Percentiles rank a stretch among this genome's conserved stretches.
Evolutionary conservation across 805 yeast genomes (phyloP).

Genomic region (Candida pseudofarinosa): DNA sequence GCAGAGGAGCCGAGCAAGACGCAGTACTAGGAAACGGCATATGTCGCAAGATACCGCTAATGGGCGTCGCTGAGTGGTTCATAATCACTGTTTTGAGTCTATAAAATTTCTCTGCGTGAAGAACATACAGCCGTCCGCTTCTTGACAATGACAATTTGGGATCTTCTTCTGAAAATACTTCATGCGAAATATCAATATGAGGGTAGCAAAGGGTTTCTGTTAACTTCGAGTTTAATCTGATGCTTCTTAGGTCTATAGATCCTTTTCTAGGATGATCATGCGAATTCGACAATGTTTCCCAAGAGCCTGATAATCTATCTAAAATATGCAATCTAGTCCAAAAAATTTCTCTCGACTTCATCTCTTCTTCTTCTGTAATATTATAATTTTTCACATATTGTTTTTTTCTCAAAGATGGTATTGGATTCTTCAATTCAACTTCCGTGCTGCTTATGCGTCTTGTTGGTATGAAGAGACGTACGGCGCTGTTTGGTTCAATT

Average conservation of each 20-base stretch:
- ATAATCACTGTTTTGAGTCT: slow-evolving; percentile 45
- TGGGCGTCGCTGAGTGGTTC: slow-evolving; percentile 40
- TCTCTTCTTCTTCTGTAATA: slow-evolving; percentile 53
- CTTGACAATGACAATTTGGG: slow-evolving; percentile 8
- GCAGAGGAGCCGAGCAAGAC: slow-evolving; percentile 2
- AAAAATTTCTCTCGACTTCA: slow-evolving; percentile 57
- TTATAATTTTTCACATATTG: slow-evolving; percentile 64
- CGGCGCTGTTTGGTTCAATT: slow-evolving; percentile 25
- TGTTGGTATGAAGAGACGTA: slow-evolving; percentile 70
- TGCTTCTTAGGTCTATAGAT: slow-evolving; percentile 58
- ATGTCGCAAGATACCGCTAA: slow-evolving; percentile 59
- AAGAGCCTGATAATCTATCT: slow-evolving; percentile 54
- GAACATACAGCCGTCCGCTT: slow-evolving; percentile 25
- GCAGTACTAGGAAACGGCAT: slow-evolving; percentile 40
- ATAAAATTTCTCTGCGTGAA: slow-evolving; percentile 48
- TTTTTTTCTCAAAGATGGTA: slow-evolving; percentile 68
- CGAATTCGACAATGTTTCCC: slow-evolving; percentile 41
- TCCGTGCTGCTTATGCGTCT: slow-evolving; percentile 46
- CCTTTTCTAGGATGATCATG: slow-evolving; percentile 43
- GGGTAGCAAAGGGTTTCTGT: slow-evolving; percentile 49
- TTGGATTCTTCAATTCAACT: slow-evolving; percentile 43
- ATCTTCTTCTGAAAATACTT: slow-evolving; percentile 13
- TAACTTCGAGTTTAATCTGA: slow-evolving; percentile 62
- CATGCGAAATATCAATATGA: slow-evolving; percentile 41
- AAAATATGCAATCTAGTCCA: slow-evolving; percentile 78